phyloP scores from a whole-genome alignment of 1,139 yeast genomes.

The Yamadazyma taylorii region DNA sequence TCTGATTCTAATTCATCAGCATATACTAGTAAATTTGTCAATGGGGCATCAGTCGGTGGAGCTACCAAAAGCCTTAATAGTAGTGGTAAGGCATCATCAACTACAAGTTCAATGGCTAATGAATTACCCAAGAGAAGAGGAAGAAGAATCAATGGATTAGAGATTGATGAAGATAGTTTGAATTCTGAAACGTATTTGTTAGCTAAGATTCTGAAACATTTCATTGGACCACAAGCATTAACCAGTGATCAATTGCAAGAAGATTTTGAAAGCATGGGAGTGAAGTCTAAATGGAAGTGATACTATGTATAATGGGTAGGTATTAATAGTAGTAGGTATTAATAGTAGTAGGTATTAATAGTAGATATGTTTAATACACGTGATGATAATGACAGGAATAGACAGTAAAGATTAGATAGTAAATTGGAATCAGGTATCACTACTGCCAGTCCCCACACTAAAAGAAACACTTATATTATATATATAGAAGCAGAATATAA shows the following conservation, averaged over 20 bases:
- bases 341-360: too few relatives aligned
- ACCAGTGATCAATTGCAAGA: constrained; percentile 33
- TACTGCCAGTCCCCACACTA: too few relatives aligned
- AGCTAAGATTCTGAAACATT: constrained; percentile 48
- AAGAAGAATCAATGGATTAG: constrained; percentile 13
- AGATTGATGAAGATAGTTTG: constrained; percentile 23
- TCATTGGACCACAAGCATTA: constrained; percentile 41
- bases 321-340: too few relatives aligned
- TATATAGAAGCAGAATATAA: constrained; percentile 6
- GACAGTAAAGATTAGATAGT: too few relatives aligned
- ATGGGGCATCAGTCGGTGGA: not conserved
- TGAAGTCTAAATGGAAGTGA: constrained; percentile 38
- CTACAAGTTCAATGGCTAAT: constrained; percentile 14
- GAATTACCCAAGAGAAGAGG: constrained; percentile 23
- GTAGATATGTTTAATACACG: too few relatives aligned
- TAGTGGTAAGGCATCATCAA: not conserved
- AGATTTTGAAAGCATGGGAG: constrained; percentile 41
- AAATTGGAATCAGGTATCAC: too few relatives aligned
- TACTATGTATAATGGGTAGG: not conserved
- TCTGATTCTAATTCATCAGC: constrained; percentile 37
- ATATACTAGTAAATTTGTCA: constrained; percentile 14
- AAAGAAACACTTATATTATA: constrained; percentile 1
- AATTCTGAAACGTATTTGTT: constrained; percentile 40
- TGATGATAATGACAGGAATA: not conserved
- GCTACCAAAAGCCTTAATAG: not conserved